A percentile compares a stretch with the other conserved stretches of the same genome.
phyloP scores from a whole-genome alignment of 805 yeast genomes.

The Torulaspora maleeae region DNA sequence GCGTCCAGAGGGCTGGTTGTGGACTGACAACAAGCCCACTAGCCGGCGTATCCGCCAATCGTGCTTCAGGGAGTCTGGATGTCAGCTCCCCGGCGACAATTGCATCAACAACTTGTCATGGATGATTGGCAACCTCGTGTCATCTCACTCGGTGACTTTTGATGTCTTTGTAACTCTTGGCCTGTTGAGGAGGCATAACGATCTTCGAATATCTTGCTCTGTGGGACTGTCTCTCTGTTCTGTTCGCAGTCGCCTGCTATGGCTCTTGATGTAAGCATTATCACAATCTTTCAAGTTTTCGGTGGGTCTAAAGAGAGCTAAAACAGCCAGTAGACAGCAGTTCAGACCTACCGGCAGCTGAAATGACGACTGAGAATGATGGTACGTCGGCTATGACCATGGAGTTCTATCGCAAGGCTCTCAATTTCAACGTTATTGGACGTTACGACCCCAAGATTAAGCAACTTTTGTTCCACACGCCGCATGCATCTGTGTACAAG shows the following conservation, averaged over 20 bases:
- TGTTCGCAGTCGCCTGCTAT: neutral
- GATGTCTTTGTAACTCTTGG: too few relatives aligned
- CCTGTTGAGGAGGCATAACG: too few relatives aligned
- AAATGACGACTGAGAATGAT: constrained; percentile 10
- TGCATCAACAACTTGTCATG: too few relatives aligned
- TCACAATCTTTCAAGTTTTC: neutral
- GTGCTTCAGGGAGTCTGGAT: too few relatives aligned
- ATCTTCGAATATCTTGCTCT: too few relatives aligned
- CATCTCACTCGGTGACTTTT: too few relatives aligned
- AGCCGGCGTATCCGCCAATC: too few relatives aligned
- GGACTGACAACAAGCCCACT: too few relatives aligned
- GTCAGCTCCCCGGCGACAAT: too few relatives aligned
- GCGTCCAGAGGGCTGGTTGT: neutral
- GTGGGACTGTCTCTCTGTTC: too few relatives aligned
- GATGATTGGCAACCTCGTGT: too few relatives aligned
- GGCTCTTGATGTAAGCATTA: neutral
- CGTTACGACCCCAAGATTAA: constrained; percentile 70
- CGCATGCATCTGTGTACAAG: constrained; percentile 68
- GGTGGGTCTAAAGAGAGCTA: neutral
- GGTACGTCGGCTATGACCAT: constrained; percentile 36
- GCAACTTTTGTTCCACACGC: constrained; percentile 60
- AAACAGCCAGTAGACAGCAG: neutral
- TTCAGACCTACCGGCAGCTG: neutral
- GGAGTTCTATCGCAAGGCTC: constrained; percentile 60
- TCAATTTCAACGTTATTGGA: constrained; percentile 71